These are phyloP conservation scores for Pezicula rhizophila DNA, from an alignment of 2,329 filamentous ascomycete species.

Conservation along the genomic window DNA sequence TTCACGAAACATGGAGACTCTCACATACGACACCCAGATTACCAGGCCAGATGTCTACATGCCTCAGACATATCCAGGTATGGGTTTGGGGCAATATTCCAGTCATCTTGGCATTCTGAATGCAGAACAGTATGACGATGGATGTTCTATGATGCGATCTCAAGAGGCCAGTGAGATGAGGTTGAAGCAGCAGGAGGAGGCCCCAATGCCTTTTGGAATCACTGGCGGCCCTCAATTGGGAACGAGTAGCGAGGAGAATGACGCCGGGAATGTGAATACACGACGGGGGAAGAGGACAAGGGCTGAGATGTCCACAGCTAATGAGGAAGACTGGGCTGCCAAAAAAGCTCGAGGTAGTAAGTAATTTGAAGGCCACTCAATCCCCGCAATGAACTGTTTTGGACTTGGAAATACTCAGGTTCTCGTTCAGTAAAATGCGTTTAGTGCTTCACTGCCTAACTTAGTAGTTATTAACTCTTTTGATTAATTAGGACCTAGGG, in stretches of 20 bases:
- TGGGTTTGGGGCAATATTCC: conserved; percentile 10
- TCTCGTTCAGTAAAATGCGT: too few species aligned
- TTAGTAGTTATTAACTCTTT: too few species aligned
- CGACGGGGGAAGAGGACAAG: conserved; percentile 24
- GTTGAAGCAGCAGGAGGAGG: conserved; percentile 7
- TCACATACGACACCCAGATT: conserved; percentile 10
- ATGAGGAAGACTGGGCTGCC: conserved; percentile 39
- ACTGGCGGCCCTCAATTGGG: conserved; percentile 3
- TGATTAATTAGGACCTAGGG: conserved; percentile 42
- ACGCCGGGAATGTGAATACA: conserved; percentile 10
- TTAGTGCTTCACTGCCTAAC: too few species aligned
- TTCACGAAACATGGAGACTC: conserved; percentile 16
- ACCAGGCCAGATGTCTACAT: conserved; percentile 12
- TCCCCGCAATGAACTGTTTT: too few species aligned
- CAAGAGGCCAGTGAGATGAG: conserved; percentile 9
- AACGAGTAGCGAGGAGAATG: conserved; percentile 1
- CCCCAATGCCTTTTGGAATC: conserved; percentile 20
- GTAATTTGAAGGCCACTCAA: too few species aligned
- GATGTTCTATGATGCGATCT: conserved; percentile 16
- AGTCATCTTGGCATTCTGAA: conserved; percentile 33
- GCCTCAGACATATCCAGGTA: conserved; percentile 8
- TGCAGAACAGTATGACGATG: conserved; percentile 40
- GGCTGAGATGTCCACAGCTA: conserved; percentile 23
- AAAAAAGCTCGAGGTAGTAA: conserved; percentile 58
- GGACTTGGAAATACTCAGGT: too few species aligned